Base-by-base conservation (phyloP, 2,329 filamentous ascomycete genomes). In the Pseudogymnoascus sp. region DNA sequence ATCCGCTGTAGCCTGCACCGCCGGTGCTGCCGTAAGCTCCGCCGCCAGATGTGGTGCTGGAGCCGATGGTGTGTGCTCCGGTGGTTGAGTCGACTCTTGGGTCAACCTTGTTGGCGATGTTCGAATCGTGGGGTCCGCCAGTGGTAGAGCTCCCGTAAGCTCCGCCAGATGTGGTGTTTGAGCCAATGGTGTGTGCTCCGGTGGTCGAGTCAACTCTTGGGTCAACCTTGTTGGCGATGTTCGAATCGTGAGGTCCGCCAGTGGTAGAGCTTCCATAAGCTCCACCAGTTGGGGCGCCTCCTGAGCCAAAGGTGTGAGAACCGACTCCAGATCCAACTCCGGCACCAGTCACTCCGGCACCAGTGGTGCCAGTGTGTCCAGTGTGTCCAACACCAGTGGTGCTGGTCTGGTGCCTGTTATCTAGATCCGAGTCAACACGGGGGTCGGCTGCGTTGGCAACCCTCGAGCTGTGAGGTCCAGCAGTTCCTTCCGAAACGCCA, bases 71-170 rank as follows among this genome's bases (percentile, higher is more conserved):
- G 62, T 63, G 60, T 6, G 61, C 42, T 21, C 61, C 29, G 31
- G 39, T 13, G 15, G 84, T 74, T 9, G 77, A 80, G 71, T 84
- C 81, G 61, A 84, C 79, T 17, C 62, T 39, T 5, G 81, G 81
- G 61, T 84, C 81, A 2, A 74, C 44, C 74, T 81, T 82, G 76
- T 84, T 84, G 66, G 78, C 8, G 35, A 78, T 65, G 67, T 81
- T 76, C 41, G 72, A 77, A 71, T 77, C 76, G 75, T 84, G 81
- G 5, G 77, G 78, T 17, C 77, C 76, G 13, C 75, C 76, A 0
- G 75, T 79, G 67, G 75, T 69, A 76, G 73, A 27, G 60, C 60
- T 41, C 13, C 61, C 61, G 17, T 62, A 60, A 3, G 36, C 21
- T 44, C 17, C 41, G 35, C 29, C 39, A 17, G 61, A 31, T 21